Percentiles rank a stretch among this genome's conserved stretches.
These are phyloP conservation scores for Fusarium sp. DNA, from an alignment of 2,329 filamentous ascomycete species.

Conservation along the genomic window DNA sequence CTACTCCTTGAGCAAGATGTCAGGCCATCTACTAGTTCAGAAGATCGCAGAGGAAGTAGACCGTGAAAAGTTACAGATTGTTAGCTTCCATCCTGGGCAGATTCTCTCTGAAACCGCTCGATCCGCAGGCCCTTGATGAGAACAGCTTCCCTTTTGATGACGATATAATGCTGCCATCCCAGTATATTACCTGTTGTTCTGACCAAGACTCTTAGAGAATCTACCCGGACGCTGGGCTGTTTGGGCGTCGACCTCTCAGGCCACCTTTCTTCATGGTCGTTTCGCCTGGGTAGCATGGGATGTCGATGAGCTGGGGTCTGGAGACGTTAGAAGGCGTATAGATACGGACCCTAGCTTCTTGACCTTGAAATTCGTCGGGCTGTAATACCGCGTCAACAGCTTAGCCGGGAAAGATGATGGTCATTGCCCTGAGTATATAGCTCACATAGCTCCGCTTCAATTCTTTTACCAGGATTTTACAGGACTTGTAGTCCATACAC, in stretches of 20 bases:
- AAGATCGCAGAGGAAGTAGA: not conserved
- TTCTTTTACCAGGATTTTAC: not conserved
- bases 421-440: not conserved
- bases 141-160: not conserved
- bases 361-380: not conserved
- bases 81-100: not conserved
- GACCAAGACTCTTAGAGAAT: not conserved
- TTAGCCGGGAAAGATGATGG: too few relatives aligned
- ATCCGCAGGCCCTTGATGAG: not conserved
- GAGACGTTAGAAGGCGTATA: not conserved
- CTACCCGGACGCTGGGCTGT: not conserved
- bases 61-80: not conserved
- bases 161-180: not conserved
- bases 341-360: not conserved
- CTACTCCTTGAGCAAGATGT: not conserved
- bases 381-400: not conserved
- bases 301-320: not conserved
- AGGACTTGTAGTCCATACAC: not conserved
- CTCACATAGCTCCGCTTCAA: not conserved
- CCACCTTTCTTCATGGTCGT: not conserved
- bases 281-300: not conserved
- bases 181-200: not conserved
- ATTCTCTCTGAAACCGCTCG: not conserved
- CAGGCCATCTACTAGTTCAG: not conserved
- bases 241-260: not conserved